Conservation (phyloP, 83 land plant species). For the Picea abies region DNA sequence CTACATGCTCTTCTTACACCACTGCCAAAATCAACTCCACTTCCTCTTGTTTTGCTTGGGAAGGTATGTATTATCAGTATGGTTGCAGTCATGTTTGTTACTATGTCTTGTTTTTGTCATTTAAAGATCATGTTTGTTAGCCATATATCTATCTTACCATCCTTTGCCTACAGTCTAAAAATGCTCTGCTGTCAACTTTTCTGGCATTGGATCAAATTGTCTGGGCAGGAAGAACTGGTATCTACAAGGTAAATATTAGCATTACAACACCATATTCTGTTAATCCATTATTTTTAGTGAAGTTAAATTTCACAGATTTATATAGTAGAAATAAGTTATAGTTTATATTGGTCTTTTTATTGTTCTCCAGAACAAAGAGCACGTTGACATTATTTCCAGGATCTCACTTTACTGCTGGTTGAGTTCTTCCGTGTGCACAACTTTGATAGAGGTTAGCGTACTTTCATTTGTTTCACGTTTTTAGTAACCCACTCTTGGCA, state of each 20-base stretch:
- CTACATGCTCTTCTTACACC: conserved; percentile 78
- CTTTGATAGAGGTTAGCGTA: conserved; percentile 77
- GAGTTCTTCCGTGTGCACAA: conserved; percentile 75
- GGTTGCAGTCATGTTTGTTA: not conserved
- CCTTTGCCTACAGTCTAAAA: conserved; percentile 71
- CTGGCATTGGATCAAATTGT: conserved; percentile 92
- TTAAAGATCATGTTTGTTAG: not conserved
- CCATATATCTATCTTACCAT: not conserved
- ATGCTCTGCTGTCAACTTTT: conserved; percentile 89
- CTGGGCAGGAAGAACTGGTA: conserved; percentile 92
- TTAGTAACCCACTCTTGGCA: not conserved
- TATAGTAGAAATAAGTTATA: too few species aligned
- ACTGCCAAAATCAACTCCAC: conserved; percentile 65
- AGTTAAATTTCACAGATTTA: too few species aligned
- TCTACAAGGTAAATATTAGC: conserved; percentile 68
- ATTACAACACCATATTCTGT: too few species aligned
- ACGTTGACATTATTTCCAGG: conserved; percentile 62
- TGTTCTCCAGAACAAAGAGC: conserved; percentile 73
- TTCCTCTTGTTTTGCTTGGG: conserved; percentile 71
- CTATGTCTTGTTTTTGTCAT: not conserved
- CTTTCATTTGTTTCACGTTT: not conserved
- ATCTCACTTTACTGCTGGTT: conserved; percentile 89
- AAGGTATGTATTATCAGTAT: conserved; percentile 45
- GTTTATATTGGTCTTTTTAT: not conserved
- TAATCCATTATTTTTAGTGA: too few species aligned